Base-by-base conservation (phyloP, 306 rosid genomes). In the Cajanus cajan region DNA sequence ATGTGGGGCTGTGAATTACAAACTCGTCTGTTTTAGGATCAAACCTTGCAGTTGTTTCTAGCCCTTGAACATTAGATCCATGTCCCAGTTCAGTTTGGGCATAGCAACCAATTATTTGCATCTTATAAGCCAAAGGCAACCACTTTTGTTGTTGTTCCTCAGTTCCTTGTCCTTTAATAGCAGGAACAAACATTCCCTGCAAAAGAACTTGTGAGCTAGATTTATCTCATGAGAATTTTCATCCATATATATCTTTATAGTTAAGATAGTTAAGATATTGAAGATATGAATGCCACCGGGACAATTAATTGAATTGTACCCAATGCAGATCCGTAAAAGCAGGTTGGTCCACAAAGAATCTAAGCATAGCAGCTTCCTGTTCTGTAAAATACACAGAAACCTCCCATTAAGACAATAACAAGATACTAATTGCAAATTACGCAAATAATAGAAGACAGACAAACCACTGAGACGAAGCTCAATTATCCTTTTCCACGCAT, bases 51-150 rank as follows among this genome's bases (percentile, higher is more conserved):
- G 97, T 93, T 75, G 99, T 95, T 85, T 95, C 99, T 68, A 95
- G 90, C 88, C 99, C 99, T 87, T 93, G 99, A 76, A 95, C 96
- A 78, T 95, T 95, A 63, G 98, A 95, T 78, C 99, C 99, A 74
- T 95, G 99, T 16, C 99, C 99, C 70, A 95, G 99, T 83, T 95
- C 99, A 33, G 99, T 95, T 87, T 95, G 99, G 48, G 99, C 98
- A 86, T 95, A 95, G 88, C 97, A 95, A 79, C 99, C 99, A 80
- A 95, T 90, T 82, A 95, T 93, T 87, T 95, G 94, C 99, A 95
- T 90, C 89, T 86, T 91, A 14, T 87, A 68, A 10, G 99, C 98
- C 86, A 93, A 80, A 9, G 98, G 90, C 87, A 95, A 55, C 99
- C 99, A 95, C 81, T 93, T 89, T 48, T 86, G 64, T 73, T 86